Evolutionary conservation across 805 yeast species (phyloP), one percentile per base, ranked within the genome.

Genomic region (Lipomyces yamanashiensis): DNA sequence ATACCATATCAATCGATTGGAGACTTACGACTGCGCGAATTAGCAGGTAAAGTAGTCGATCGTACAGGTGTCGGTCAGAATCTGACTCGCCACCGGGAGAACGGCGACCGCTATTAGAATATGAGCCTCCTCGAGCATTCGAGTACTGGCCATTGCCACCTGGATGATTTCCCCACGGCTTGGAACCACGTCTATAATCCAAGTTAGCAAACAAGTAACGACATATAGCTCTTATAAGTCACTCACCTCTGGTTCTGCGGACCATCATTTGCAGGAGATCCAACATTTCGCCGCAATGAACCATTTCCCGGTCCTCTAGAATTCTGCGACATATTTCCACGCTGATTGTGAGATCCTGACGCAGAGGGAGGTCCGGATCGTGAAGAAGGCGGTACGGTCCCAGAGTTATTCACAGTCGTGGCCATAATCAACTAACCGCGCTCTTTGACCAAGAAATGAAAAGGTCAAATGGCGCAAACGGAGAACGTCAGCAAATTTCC

Each of bases 31-130:
- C 77, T 7, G 91, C 79, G 66, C 84, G 84, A 44, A 84, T 79
- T 50, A 88, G 75, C 54, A 87, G 77, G 67, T 75, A 85, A 52
- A 82, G 72, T 61, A 87, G 76, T 60, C 89, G 80, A 68, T 87
- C 90, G 68, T 81, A 79, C 81, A 84, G 79, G 71, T 73, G 75
- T 23, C 60, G 65, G 45, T 71, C 67, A 12, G 75, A 69, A 50
- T 73, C 78, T 28, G 63, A 72, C 67, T 58, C 70, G 9, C 53
- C 33, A 12, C 21, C 54, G n/a, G 67, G 64, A 7, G 67, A 64
- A 8, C 51, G 58, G 6, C 66, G 57, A 39, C 63, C 63, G 48
- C 40, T 34, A 21, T 40, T 53, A 2, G 48, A 37, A 41, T 21
- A 61, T 5, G 51, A 41, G 10, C 52, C 54, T 9, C 54, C 39